Conservation (phyloP, 169 alveolate genomes). For the Eimeria praecox region DNA sequence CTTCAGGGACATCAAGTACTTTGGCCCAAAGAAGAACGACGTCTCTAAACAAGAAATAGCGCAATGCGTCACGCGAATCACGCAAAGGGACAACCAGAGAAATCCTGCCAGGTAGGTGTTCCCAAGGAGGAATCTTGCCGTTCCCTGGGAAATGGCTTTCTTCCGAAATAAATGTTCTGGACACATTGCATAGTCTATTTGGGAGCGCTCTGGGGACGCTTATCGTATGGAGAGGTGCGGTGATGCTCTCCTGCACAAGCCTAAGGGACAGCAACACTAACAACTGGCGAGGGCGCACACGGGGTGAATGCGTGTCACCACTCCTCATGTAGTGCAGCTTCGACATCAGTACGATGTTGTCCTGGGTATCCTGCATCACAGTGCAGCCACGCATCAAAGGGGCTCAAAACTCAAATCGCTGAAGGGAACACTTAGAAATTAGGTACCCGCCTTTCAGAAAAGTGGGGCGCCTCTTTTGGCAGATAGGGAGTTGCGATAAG, state of each 20-base stretch:
- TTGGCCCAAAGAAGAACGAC: conserved; percentile 59
- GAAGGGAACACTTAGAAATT: not conserved
- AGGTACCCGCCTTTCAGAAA: not conserved
- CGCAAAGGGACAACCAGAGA: conserved; percentile 56
- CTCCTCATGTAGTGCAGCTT: conserved; percentile 8
- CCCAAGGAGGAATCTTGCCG: not conserved
- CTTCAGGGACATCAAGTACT: conserved; percentile 41
- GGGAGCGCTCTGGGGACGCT: not conserved
- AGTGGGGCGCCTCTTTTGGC: not conserved
- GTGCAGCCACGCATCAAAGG: not conserved
- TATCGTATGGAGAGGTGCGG: not conserved
- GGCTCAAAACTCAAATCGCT: not conserved
- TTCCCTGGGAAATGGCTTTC: not conserved
- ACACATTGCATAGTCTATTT: not conserved
- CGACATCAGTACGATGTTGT: conserved; percentile 29
- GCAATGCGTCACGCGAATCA: conserved; percentile 21
- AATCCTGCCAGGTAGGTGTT: not conserved
- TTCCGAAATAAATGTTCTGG: not conserved
- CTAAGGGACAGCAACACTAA: conserved; percentile 59
- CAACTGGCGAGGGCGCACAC: conserved; percentile 46
- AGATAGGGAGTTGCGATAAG: not conserved
- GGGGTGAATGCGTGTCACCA: not conserved
- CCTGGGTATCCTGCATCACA: conserved; percentile 41
- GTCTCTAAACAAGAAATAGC: conserved; percentile 51
- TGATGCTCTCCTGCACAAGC: conserved; percentile 65